phyloP scores from a whole-genome alignment of 768 basidiomycete genomes.

The Sarcomyxa edulis region DNA sequence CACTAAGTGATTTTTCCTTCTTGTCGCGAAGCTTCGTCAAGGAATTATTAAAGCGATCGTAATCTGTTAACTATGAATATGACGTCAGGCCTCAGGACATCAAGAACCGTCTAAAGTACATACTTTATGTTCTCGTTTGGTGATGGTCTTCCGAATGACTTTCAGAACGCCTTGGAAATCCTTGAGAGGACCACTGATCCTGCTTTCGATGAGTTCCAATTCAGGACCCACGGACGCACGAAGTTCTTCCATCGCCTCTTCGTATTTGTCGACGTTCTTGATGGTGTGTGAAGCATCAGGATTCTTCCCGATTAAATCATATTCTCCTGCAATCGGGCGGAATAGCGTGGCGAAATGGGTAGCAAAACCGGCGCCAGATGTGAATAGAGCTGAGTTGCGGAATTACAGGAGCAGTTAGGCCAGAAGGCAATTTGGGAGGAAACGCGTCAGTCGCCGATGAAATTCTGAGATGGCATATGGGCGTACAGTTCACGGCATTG shows the following conservation, averaged over 20 bases:
- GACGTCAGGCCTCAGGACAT: neutral
- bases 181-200: constrained; percentile 81
- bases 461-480: neutral
- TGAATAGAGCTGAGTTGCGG: constrained; percentile 55
- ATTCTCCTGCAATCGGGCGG: constrained; percentile 68
- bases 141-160: constrained; percentile 87
- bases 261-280: constrained; percentile 68
- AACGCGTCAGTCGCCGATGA: neutral
- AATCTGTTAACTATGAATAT: constrained; percentile 72
- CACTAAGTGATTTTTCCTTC: constrained; percentile 93
- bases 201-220: constrained; percentile 87
- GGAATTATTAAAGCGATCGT: constrained; percentile 94
- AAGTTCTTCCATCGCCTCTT: constrained; percentile 77
- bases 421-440: constrained; percentile 2
- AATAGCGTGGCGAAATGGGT: constrained; percentile 60
- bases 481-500: constrained; percentile 73
- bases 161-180: constrained; percentile 87
- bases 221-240: constrained; percentile 77
- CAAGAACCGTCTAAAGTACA: neutral
- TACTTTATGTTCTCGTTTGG: constrained; percentile 96
- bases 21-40: constrained; percentile 95
- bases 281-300: constrained; percentile 77
- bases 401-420: neutral
- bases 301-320: constrained; percentile 71
- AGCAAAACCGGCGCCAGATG: constrained; percentile 55